A percentile compares a stretch with the other conserved stretches of the same genome.
Conservation (phyloP, 1,284 basidiomycete species). For the Cystobasidium slooffiae region DNA sequence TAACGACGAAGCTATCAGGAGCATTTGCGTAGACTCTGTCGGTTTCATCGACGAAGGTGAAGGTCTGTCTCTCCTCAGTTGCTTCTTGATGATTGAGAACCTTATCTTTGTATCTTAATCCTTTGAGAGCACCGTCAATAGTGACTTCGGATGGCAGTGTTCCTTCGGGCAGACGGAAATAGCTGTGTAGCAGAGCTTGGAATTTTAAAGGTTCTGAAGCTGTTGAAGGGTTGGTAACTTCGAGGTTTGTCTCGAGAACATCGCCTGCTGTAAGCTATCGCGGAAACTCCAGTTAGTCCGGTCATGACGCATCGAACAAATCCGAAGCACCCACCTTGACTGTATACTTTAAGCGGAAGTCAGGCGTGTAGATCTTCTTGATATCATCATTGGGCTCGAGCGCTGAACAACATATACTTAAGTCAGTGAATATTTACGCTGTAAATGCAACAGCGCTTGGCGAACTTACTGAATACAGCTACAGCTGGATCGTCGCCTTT, state of each 20-base stretch:
- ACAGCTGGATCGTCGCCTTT: constrained; percentile 44
- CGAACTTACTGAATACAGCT: constrained; percentile 50
- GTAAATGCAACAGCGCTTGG: background rate
- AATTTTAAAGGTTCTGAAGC: constrained; percentile 52
- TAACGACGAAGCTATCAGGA: constrained; percentile 42
- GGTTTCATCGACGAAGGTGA: constrained; percentile 52
- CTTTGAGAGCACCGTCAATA: constrained; percentile 47
- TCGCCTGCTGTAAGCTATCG: constrained; percentile 33
- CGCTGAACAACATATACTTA: constrained; percentile 31
- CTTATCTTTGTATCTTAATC: constrained; percentile 52
- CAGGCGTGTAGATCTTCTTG: constrained; percentile 47
- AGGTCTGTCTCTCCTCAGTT: constrained; percentile 45
- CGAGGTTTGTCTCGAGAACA: constrained; percentile 44
- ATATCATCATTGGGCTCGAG: constrained; percentile 46
- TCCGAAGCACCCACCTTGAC: constrained; percentile 49
- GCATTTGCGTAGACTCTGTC: constrained; percentile 53
- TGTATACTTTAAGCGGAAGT: constrained; percentile 53
- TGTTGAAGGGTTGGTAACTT: constrained; percentile 46
- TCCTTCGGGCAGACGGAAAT: constrained; percentile 54
- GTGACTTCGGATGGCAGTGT: constrained; percentile 45
- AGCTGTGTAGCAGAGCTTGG: constrained; percentile 58
- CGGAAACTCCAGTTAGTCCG: background rate
- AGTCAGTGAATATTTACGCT: background rate
- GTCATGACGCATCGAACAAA: background rate
- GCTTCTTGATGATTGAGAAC: constrained; percentile 40